Evolutionary conservation across 768 basidiomycete species (phyloP).

Genomic region (Phylloporus rhodoxanthus): DNA sequence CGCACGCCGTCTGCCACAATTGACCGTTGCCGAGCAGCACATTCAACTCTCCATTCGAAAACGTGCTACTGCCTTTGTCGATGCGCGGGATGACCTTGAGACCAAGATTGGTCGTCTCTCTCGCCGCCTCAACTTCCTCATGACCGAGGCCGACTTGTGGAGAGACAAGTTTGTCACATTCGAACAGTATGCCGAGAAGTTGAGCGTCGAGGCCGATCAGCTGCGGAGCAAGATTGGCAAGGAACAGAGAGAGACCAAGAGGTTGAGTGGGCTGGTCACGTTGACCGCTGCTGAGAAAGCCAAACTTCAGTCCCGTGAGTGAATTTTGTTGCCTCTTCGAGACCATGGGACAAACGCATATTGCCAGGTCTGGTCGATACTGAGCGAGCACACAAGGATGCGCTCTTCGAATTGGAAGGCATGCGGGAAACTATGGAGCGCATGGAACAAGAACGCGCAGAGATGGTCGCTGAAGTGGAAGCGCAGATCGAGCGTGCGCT

Average conservation of each 20-base stretch:
- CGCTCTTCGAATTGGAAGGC: constrained; percentile 69
- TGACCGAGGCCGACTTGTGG: constrained; percentile 89
- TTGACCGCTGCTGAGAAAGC: constrained; percentile 73
- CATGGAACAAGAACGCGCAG: constrained; percentile 82
- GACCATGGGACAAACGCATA: neutral
- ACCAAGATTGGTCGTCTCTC: constrained; percentile 87
- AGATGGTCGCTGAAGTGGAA: constrained; percentile 91
- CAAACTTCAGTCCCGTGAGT: constrained; percentile 74
- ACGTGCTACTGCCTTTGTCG: constrained; percentile 91
- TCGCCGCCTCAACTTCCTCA: constrained; percentile 81
- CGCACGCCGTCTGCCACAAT: constrained; percentile 62
- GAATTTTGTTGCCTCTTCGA: neutral
- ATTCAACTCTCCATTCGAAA: constrained; percentile 87
- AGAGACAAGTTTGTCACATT: constrained; percentile 91
- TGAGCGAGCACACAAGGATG: constrained; percentile 74
- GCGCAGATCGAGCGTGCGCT: constrained; percentile 86
- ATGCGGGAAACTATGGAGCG: constrained; percentile 83
- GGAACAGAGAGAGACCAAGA: constrained; percentile 84
- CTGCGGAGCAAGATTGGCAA: constrained; percentile 83
- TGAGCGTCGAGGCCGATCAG: constrained; percentile 81
- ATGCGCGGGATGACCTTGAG: constrained; percentile 89
- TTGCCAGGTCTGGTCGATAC: constrained; percentile 73
- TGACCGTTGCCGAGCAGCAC: constrained; percentile 76
- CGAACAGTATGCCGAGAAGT: constrained; percentile 88
- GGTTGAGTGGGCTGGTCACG: constrained; percentile 73